Evolutionary conservation across 306 rosid genomes (phyloP), one percentile per base, ranked within the genome.

Genomic region (Delonix regia): DNA sequence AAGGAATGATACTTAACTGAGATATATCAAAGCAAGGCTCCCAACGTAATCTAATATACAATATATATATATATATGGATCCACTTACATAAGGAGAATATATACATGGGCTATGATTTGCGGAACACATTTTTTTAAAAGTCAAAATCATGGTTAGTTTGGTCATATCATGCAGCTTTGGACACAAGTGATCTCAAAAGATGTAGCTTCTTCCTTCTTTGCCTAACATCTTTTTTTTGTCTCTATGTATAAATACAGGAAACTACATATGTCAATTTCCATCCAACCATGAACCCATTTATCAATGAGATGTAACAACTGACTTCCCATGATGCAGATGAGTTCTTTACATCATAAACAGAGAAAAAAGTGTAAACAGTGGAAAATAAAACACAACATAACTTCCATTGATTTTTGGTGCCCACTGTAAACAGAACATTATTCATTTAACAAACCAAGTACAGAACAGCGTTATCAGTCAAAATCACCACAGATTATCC

Each of bases 381-480:
- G 69, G 61, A 51, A 73, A 63, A 30, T 22, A 65, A 65, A 63
- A 14, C 80, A 55, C 7, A 25, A 19, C 51, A 57, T 48, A 33
- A 64, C 41, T 19, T 64, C 53, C 30, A 21, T 69, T 27, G 36
- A 30, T 47, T 62, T 57, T 52, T 42, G 71, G 68, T 36, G 70
- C 60, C 44, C 42, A 45, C 16, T 9, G 63, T 56, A 15, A 59
- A 60, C 65, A 73, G 53, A 73, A 69, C 48, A 77, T 38, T 48
- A 52, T 44, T 9, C 47, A 73, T 30, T 25, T 49, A 49, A 77
- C 42, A 61, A 64, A 65, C 25, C 16, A 49, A 72, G 80, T 55
- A 75, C 55, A 81, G 60, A 27, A 71, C 53, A 60, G 30, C 74
- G 52, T 33, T 59, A 65, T 67, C 22, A 72, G 77, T 64, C 64